Percentiles rank a stretch among this genome's conserved stretches.
Evolutionary conservation across 768 basidiomycete genomes (phyloP).

Genomic region (Tephrocybe sp.): DNA sequence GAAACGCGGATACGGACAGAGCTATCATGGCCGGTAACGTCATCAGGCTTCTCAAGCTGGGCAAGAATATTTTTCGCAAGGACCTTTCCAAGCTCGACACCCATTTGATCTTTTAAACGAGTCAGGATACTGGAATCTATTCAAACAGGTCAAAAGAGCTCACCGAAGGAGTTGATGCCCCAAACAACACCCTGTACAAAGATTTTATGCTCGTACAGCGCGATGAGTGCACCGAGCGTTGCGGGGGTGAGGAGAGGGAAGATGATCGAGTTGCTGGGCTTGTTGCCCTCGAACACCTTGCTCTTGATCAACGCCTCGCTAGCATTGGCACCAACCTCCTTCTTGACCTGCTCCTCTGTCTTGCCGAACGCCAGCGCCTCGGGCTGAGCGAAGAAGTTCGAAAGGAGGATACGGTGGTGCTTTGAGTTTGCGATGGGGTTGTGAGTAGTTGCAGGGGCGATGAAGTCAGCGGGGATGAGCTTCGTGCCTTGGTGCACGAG

Average conservation of each 20-base stretch:
- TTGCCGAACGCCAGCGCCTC: conserved; percentile 98
- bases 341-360: conserved; percentile 81
- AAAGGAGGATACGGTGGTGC: conserved; percentile 96
- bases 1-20: conserved; percentile 44
- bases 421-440: conserved; percentile 86
- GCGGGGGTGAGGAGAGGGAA: conserved; percentile 92
- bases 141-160: conserved; percentile 19
- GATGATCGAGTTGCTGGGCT: conserved; percentile 93
- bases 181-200: conserved; percentile 96
- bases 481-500: conserved; percentile 94
- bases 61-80: conserved; percentile 94
- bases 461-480: conserved; percentile 87
- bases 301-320: conserved; percentile 88
- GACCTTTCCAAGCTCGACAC: conserved; percentile 96
- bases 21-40: conserved; percentile 86
- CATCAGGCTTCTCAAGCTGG: conserved; percentile 75
- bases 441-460: conserved; percentile 84
- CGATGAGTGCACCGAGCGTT: conserved; percentile 86
- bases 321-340: conserved; percentile 64
- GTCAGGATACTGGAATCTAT: background rate
- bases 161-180: conserved; percentile 98
- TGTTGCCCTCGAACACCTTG: conserved; percentile 97
- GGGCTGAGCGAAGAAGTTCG: conserved; percentile 98
- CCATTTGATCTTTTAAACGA: conserved; percentile 83
- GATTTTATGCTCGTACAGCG: conserved; percentile 97